Conservation (phyloP, 2,329 filamentous ascomycete genomes). For the Alternaria arbusti region DNA sequence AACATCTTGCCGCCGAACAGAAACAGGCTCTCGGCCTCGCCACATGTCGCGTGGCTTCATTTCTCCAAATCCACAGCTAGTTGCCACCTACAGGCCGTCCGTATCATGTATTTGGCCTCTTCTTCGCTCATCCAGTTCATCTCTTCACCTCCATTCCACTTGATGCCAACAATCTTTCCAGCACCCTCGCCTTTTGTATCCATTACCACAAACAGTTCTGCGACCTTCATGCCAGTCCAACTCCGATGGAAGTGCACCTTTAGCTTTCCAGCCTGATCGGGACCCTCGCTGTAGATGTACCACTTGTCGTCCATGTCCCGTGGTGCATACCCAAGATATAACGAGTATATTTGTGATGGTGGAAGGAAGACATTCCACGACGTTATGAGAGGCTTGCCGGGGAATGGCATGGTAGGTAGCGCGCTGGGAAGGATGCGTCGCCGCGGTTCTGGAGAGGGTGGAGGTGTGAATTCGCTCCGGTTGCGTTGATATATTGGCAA, state of each 20-base stretch:
- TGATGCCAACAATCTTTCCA: conserved; percentile 44
- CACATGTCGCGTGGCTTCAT: conserved; percentile 51
- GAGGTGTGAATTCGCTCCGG: background rate
- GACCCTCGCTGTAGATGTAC: conserved; percentile 45
- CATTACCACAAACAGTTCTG: conserved; percentile 43
- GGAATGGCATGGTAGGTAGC: conserved; percentile 29
- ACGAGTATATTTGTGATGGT: conserved; percentile 35
- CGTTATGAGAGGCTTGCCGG: conserved; percentile 23
- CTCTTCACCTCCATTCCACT: conserved; percentile 40
- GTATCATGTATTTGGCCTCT: conserved; percentile 39
- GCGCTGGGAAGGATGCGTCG: conserved; percentile 19
- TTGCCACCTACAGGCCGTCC: conserved; percentile 29
- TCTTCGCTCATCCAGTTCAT: conserved; percentile 35
- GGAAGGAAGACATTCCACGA: conserved; percentile 43
- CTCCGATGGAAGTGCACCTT: conserved; percentile 45
- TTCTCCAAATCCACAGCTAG: conserved; percentile 54
- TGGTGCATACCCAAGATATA: conserved; percentile 40
- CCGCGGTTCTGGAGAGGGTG: conserved; percentile 5
- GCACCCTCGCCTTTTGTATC: conserved; percentile 44
- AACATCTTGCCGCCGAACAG: background rate
- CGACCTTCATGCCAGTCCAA: conserved; percentile 43
- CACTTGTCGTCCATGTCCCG: conserved; percentile 36
- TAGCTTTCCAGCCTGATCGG: conserved; percentile 40
- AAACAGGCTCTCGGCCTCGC: background rate
- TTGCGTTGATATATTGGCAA: conserved; percentile 6